Evolutionary conservation across 2,329 filamentous ascomycete species (phyloP).

Genomic region (Talaromyces marneffei): DNA sequence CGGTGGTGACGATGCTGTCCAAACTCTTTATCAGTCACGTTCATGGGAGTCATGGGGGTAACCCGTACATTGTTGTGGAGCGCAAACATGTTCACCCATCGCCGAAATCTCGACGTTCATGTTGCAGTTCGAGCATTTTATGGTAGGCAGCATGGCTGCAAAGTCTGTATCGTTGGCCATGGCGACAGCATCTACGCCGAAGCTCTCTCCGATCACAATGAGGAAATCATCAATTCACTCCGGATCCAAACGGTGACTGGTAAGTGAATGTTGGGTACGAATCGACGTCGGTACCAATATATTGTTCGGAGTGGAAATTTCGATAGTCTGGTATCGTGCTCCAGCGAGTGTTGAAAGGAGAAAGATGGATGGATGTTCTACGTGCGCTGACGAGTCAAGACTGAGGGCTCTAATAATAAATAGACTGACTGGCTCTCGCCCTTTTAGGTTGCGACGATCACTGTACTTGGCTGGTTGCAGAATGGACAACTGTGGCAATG

Average conservation of each 20-base stretch:
- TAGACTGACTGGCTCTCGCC: not conserved
- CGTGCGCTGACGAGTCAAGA: not conserved
- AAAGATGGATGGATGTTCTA: not conserved
- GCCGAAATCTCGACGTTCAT: conserved; percentile 72
- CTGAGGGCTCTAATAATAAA: conserved; percentile 2
- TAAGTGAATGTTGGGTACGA: not conserved
- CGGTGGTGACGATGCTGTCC: conserved; percentile 24
- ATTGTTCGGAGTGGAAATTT: conserved; percentile 7
- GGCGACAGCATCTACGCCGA: conserved; percentile 15
- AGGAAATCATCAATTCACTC: conserved; percentile 8
- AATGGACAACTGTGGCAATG: conserved; percentile 3
- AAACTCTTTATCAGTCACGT: conserved; percentile 18
- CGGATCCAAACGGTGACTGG: not conserved
- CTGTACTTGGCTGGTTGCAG: not conserved
- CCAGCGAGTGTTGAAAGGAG: not conserved
- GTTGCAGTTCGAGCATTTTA: conserved; percentile 81
- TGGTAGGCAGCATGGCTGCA: conserved; percentile 68
- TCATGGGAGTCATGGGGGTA: conserved; percentile 3
- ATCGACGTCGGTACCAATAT: not conserved
- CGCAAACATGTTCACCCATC: conserved; percentile 80
- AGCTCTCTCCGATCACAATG: conserved; percentile 8
- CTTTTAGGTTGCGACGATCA: conserved; percentile 12
- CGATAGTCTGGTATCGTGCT: conserved; percentile 5
- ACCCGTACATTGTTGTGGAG: conserved; percentile 25
- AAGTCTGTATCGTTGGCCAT: conserved; percentile 46